Conservation (phyloP, 139 green algal genomes). For the Chlorella vulgaris region DNA sequence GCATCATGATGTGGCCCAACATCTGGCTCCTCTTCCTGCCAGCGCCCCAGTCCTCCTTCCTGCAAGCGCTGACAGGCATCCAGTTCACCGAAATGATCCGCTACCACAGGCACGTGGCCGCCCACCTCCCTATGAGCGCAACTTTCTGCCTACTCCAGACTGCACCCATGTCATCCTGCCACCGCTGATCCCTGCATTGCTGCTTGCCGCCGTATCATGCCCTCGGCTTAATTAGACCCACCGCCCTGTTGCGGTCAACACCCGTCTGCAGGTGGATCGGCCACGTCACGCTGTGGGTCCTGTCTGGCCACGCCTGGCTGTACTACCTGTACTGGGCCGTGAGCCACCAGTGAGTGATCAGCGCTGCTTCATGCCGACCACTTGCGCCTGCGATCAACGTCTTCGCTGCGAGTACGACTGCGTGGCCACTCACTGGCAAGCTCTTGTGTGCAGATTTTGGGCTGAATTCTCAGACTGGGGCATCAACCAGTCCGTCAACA, state of each 20-base stretch:
- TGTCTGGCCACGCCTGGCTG: slow-evolving; percentile 30
- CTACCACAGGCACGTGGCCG: slow-evolving; percentile 27
- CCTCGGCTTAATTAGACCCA: too few species aligned
- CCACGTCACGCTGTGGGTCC: slow-evolving; percentile 37
- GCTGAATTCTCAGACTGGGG: slow-evolving; percentile 8
- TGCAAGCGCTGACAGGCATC: slow-evolving; percentile 28
- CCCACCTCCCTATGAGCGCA: neutral
- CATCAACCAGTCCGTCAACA: neutral
- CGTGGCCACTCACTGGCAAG: neutral
- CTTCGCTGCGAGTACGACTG: too few species aligned
- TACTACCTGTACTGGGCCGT: slow-evolving; percentile 45
- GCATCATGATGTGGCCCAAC: slow-evolving; percentile 12
- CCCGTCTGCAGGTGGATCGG: slow-evolving; percentile 37
- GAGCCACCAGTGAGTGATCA: neutral
- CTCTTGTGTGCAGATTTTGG: slow-evolving; percentile 9
- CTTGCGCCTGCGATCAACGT: neutral
- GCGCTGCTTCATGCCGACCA: neutral
- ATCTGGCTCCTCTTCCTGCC: slow-evolving; percentile 39
- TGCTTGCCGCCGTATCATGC: too few species aligned
- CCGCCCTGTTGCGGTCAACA: too few species aligned
- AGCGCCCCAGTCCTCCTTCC: slow-evolving; percentile 38
- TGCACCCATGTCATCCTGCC: too few species aligned
- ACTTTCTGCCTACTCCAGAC: too few species aligned
- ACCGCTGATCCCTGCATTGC: slow-evolving; percentile 36
- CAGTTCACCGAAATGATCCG: slow-evolving; percentile 23